A percentile compares a stretch with the other conserved stretches of the same genome.
phyloP scores from a whole-genome alignment of 345 rosid genomes.

The Gossypium bickii region DNA sequence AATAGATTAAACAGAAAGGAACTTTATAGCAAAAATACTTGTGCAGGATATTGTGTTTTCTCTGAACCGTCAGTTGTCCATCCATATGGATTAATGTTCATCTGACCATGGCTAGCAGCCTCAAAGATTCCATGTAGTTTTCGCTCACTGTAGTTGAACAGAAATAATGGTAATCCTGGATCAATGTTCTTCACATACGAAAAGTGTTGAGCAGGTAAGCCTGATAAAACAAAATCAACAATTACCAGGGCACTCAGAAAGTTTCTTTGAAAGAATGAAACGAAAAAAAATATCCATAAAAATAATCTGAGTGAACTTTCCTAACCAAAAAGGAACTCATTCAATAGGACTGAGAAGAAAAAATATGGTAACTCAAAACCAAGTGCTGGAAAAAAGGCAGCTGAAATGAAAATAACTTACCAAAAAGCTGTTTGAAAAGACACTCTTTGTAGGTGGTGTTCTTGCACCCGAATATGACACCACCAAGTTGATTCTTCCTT shows the following conservation, averaged over 20 bases:
- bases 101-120: constrained; percentile 63
- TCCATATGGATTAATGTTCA: constrained; percentile 65
- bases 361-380: neutral
- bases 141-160: constrained; percentile 75
- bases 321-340: neutral
- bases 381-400: neutral
- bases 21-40: constrained; percentile 42
- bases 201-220: constrained; percentile 56
- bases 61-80: constrained; percentile 60
- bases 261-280: neutral
- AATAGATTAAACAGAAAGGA: neutral
- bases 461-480: constrained; percentile 70
- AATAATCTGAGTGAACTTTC: neutral
- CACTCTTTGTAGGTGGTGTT: constrained; percentile 55
- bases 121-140: constrained; percentile 75
- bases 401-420: constrained; percentile 33
- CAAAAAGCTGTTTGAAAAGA: constrained; percentile 54
- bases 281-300: neutral
- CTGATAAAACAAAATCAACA: constrained; percentile 34
- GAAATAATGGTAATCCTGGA: constrained; percentile 64
- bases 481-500: constrained; percentile 53
- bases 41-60: constrained; percentile 65
- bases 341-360: neutral
- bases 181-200: constrained; percentile 55
- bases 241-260: constrained; percentile 9